Evolutionary conservation across 805 yeast species (phyloP), one percentile per base, ranked within the genome.

Genomic region (Wickerhamiella musiphila): DNA sequence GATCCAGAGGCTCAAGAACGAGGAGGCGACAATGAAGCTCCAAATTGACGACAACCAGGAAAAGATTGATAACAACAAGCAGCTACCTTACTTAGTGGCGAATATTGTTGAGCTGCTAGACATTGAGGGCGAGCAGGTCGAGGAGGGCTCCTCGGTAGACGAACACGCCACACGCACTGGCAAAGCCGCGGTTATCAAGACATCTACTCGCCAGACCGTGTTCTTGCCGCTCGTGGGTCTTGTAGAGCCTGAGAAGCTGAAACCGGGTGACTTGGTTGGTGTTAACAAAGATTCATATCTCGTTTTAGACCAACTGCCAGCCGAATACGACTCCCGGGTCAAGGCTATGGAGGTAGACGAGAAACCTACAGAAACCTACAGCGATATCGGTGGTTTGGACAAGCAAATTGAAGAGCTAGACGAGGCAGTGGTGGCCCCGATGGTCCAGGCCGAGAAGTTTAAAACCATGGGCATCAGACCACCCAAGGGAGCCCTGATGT

Each of bases 291-390:
- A 90, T 53, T 79, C 94, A 6, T 90, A 84, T 52, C 66, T 90
- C 44, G 78, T 90, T 33, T 65, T 90, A 46, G 98, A 90, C 57
- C 83, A 93, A 6, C 64, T 90, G 43, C 98, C 98, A 8, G 83
- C 94, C 2, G 98, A 90, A 57, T 90, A 90, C 52, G 99, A 90
- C 56, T 78, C 93, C 34, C 70, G 98, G 47, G 99, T 90, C 32
- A 90, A 90, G 60, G 96, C 96, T 9, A 81, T 90, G 99, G 98
- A 90, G 56, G 98, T 90, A 32, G 99, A 90, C 53, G 98, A 90
- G 59, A 84, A 86, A 52, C 99, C 99, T 37, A 78, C 93, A 2
- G 98, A 90, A 55, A 82, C 94, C 8, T 90, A 90, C 52, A 74
- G 92, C 1, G 98, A 90, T 54, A 92, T 90, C 45, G 99, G 99